Evolutionary conservation across 257 asterid species (phyloP).

Genomic region (Gynochthodes officinalis): DNA sequence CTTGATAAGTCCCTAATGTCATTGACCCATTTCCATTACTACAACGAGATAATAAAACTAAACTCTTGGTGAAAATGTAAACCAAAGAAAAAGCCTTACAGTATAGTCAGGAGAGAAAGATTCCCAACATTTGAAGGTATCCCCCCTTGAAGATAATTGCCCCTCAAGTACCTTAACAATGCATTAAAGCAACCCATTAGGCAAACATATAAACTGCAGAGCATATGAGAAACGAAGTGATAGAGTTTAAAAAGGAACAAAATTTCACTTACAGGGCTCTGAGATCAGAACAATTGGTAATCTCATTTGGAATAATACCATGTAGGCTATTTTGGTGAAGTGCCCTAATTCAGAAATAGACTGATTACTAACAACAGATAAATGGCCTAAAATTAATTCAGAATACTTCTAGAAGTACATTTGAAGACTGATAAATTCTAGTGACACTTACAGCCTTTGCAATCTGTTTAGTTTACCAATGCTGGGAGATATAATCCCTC

Average conservation of each 20-base stretch:
- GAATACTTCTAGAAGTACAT: not conserved
- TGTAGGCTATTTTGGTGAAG: slow-evolving; percentile 91
- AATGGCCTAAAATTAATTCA: not conserved
- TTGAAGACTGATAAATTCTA: not conserved
- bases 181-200: not conserved
- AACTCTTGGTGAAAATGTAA: not conserved
- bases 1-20: slow-evolving; percentile 80
- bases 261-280: slow-evolving; percentile 78
- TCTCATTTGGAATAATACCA: slow-evolving; percentile 73
- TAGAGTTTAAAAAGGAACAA: not conserved
- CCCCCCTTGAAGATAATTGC: slow-evolving; percentile 90
- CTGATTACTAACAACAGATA: not conserved
- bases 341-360: slow-evolving; percentile 48
- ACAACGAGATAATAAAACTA: not conserved
- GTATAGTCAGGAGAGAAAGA: slow-evolving; percentile 66
- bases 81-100: slow-evolving; percentile 50
- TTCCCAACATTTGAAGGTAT: slow-evolving; percentile 82
- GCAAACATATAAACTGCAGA: not conserved
- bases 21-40: slow-evolving; percentile 4
- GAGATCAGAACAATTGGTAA: slow-evolving; percentile 66
- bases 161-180: slow-evolving; percentile 66
- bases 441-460: slow-evolving; percentile 74
- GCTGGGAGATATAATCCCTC: slow-evolving; percentile 80
- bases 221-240: not conserved
- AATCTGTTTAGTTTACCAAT: slow-evolving; percentile 67